phyloP scores from a whole-genome alignment of 306 rosid species.

The Acmispon strigosus region DNA sequence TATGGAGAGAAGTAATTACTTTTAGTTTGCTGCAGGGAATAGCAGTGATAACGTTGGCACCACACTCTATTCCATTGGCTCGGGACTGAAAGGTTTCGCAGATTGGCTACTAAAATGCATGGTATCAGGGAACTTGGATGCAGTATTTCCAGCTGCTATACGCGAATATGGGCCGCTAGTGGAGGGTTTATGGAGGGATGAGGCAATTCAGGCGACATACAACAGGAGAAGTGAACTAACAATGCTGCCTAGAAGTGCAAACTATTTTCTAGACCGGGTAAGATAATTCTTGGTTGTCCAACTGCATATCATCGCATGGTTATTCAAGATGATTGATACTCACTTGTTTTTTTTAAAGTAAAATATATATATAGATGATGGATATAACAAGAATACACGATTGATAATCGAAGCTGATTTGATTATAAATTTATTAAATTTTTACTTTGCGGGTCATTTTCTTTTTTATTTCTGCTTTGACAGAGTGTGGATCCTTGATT shows the following conservation, averaged over 20 bases:
- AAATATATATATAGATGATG: no score
- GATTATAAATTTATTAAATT: neutral
- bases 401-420: neutral
- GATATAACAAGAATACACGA: no score
- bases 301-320: neutral
- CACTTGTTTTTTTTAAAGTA: no score
- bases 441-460: neutral
- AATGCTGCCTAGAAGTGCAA: slow-evolving; percentile 65
- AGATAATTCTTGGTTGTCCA: slow-evolving; percentile 21
- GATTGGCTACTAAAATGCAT: slow-evolving; percentile 69
- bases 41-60: slow-evolving; percentile 21
- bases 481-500: neutral
- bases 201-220: slow-evolving; percentile 80
- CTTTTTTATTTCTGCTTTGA: no score
- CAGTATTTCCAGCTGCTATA: slow-evolving; percentile 52
- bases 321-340: neutral
- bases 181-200: slow-evolving; percentile 71
- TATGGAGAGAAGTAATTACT: slow-evolving; percentile 1
- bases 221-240: slow-evolving; percentile 61
- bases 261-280: slow-evolving; percentile 70
- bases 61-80: slow-evolving; percentile 51
- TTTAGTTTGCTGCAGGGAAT: slow-evolving; percentile 29
- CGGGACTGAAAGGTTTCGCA: slow-evolving; percentile 50
- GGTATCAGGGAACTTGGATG: slow-evolving; percentile 55
- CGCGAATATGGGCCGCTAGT: slow-evolving; percentile 41